These are phyloP conservation scores for Neurospora sp. DNA, from an alignment of 495 filamentous ascomycete genomes.

Conservation along the genomic window DNA sequence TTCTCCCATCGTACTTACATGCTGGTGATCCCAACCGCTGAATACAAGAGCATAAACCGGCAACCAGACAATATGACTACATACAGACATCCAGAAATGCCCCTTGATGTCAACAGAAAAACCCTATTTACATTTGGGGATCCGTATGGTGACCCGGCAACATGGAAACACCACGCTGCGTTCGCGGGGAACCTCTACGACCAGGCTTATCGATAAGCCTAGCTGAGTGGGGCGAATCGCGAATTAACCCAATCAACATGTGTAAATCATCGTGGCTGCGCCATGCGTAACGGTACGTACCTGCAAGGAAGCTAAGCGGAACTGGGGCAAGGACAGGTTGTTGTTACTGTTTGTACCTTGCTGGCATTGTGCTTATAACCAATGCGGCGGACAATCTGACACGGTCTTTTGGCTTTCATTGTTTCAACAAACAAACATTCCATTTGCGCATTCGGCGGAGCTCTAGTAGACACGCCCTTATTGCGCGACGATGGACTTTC, in stretches of 20 bases:
- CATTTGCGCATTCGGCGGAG: conserved; percentile 4
- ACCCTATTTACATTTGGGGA: neutral
- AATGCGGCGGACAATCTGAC: neutral
- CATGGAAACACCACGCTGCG: neutral
- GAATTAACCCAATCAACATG: neutral
- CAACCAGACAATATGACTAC: neutral
- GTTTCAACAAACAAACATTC: conserved; percentile 9
- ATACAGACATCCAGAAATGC: neutral
- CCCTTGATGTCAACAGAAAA: neutral
- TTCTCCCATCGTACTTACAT: neutral
- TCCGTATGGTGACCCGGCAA: neutral
- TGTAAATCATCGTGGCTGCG: neutral
- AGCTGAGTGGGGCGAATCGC: neutral
- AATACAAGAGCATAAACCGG: neutral
- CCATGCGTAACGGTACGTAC: neutral
- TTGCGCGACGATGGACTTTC: conserved; percentile 35
- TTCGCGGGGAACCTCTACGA: neutral
- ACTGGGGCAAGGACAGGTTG: neutral
- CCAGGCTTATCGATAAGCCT: neutral
- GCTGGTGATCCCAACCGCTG: neutral
- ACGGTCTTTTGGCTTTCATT: neutral
- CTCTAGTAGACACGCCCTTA: conserved; percentile 7
- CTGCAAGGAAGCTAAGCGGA: neutral
- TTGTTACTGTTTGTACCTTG: neutral
- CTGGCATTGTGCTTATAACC: neutral